These are phyloP conservation scores for Xylaria multiplex DNA, from an alignment of 2,329 filamentous ascomycete genomes.

Conservation along the genomic window DNA sequence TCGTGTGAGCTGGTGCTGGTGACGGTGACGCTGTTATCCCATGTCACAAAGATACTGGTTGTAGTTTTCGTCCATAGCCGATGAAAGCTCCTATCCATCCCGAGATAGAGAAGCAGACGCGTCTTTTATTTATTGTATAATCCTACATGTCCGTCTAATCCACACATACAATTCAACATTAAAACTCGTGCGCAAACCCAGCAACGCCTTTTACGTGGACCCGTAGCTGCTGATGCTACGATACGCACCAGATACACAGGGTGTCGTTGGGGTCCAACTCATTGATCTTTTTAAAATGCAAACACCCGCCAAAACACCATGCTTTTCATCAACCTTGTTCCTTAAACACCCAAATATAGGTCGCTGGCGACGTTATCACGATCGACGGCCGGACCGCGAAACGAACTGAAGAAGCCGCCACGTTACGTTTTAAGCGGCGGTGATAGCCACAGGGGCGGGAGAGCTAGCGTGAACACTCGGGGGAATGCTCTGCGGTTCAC, in stretches of 20 bases:
- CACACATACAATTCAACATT: conserved; percentile 20
- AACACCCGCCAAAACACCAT: conserved; percentile 46
- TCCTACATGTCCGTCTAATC: conserved; percentile 31
- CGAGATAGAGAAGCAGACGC: conserved; percentile 15
- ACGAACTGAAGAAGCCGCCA: conserved; percentile 3
- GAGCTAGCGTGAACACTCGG: conserved; percentile 64
- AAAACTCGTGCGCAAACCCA: conserved; percentile 30
- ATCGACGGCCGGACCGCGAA: conserved; percentile 16
- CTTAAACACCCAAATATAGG: conserved; percentile 40
- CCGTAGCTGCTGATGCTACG: neutral
- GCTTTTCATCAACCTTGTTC: conserved; percentile 43
- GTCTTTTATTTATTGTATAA: conserved; percentile 44
- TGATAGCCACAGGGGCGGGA: conserved; percentile 60
- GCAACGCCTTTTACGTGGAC: conserved; percentile 20
- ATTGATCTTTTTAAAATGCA: conserved; percentile 28
- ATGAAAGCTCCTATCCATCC: neutral
- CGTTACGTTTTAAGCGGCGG: conserved; percentile 53
- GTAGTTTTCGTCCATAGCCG: neutral
- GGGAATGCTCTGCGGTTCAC: conserved; percentile 62
- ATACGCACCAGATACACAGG: conserved; percentile 1
- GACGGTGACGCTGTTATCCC: too few species aligned
- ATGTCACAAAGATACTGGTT: too few species aligned
- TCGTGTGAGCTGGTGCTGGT: too few species aligned
- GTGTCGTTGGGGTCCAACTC: conserved; percentile 10
- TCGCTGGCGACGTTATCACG: conserved; percentile 14